These are phyloP conservation scores for Lepraria neglecta DNA, from an alignment of 495 filamentous ascomycete species.

Conservation along the genomic window DNA sequence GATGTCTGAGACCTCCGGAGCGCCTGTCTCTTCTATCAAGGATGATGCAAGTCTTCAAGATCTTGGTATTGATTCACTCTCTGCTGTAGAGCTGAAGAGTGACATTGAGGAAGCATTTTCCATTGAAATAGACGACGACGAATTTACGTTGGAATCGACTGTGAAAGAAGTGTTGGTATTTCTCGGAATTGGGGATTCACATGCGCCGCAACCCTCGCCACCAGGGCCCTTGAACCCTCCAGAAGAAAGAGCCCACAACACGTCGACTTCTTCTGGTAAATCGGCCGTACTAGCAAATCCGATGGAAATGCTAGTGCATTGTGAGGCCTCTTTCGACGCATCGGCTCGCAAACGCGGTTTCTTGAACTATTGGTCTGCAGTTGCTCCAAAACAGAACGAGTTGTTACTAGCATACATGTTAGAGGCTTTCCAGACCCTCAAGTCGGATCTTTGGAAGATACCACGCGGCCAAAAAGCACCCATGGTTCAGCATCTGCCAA, in stretches of 20 bases:
- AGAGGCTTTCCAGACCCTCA: conserved; percentile 1
- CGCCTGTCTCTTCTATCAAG: conserved; percentile 12
- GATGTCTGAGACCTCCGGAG: conserved; percentile 22
- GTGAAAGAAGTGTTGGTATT: conserved; percentile 15
- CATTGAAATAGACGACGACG: conserved; percentile 22
- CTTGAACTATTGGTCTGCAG: not conserved
- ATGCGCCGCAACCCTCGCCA: not conserved
- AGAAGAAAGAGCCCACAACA: too few relatives aligned
- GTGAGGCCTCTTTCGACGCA: not conserved
- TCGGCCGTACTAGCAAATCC: not conserved
- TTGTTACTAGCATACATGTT: not conserved
- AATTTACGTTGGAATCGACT: conserved; percentile 16
- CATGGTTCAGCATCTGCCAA: not conserved
- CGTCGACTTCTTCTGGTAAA: too few relatives aligned
- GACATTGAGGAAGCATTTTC: conserved; percentile 23
- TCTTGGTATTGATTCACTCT: conserved; percentile 27
- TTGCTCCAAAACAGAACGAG: conserved; percentile 2
- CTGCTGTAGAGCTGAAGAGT: conserved; percentile 23
- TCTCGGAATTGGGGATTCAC: conserved; percentile 3
- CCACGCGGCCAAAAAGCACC: not conserved
- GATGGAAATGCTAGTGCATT: not conserved
- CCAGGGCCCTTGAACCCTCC: not conserved
- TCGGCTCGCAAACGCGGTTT: not conserved
- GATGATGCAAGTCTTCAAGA: conserved; percentile 15
- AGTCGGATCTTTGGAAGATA: conserved; percentile 6